Evolutionary conservation across 1,139 yeast species (phyloP), one percentile per base, ranked within the genome.

Genomic region (Lodderomyces jiufengensis): DNA sequence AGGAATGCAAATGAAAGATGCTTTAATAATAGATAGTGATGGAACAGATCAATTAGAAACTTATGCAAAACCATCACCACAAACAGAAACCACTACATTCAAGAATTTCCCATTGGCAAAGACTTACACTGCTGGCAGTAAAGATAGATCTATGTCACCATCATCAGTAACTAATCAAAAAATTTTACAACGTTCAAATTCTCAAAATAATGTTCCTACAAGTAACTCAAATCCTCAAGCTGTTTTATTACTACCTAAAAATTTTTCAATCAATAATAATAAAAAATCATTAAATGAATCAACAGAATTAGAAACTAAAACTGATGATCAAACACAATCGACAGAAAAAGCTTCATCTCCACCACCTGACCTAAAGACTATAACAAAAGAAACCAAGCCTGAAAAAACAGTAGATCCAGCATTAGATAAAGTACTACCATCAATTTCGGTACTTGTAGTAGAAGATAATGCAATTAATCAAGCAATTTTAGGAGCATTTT

Each of bases 381-480:
- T 24, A n/a, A 12, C 20, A 20, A 4, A 24, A 9, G 27, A 22
- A n/a, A 18, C 11, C 9, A 34, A 31, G 15, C 12, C 29, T 18
- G 42, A 46, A 29, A 37, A 34, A 36, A 32, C 27, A 21, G 32
- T n/a, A 22, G 41, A 37, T 32, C 50, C 33, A 47, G 55, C 75
- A 3, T 61, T 71, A 10, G 73, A 72, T 18, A 68, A 71, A 39
- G 80, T 76, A 8, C 52, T 76, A 21, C 96, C 97, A 0, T 86
- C 88, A 41, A 82, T 92, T 35, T 86, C 88, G 27, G 96, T 92
- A 3, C 65, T 92, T 38, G 92, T 92, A 24, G 98, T 94, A 6
- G 98, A 92, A 58, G 98, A 92, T 68, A 92, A 92, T 57, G 84
- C 92, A 32, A 90, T 92, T 51, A 92, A 92, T 60, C 95, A 87